These are phyloP conservation scores for Mycena filopes DNA, from an alignment of 768 basidiomycete species.

Conservation along the genomic window DNA sequence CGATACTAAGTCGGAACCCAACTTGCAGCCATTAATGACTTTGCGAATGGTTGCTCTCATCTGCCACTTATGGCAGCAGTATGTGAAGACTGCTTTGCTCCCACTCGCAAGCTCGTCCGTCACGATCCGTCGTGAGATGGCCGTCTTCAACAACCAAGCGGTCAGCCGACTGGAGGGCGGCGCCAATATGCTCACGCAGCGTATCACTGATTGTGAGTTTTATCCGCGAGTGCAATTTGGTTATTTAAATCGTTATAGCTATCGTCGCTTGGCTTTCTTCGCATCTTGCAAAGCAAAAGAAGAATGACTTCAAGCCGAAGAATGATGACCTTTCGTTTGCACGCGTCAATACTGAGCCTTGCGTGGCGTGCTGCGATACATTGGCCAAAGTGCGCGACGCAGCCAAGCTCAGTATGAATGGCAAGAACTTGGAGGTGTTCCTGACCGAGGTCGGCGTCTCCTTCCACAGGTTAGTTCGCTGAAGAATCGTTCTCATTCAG, in stretches of 20 bases:
- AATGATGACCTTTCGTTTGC: constrained; percentile 97
- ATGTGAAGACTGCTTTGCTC: constrained; percentile 89
- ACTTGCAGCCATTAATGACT: constrained; percentile 70
- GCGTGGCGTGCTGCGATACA: constrained; percentile 83
- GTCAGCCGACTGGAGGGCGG: constrained; percentile 87
- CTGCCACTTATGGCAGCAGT: constrained; percentile 97
- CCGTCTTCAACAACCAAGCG: constrained; percentile 89
- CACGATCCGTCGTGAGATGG: constrained; percentile 92
- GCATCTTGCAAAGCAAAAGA: constrained; percentile 92
- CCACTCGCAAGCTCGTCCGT: constrained; percentile 89
- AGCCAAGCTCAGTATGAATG: constrained; percentile 81
- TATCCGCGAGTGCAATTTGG: not conserved
- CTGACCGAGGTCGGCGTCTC: constrained; percentile 93
- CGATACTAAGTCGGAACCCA: constrained; percentile 86
- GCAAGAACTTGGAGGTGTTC: constrained; percentile 93
- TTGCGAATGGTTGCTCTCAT: constrained; percentile 84
- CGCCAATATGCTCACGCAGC: constrained; percentile 83
- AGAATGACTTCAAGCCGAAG: constrained; percentile 94
- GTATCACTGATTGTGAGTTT: constrained; percentile 80
- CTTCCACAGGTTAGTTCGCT: constrained; percentile 79
- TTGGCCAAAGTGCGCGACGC: constrained; percentile 85
- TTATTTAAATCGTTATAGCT: constrained; percentile 50
- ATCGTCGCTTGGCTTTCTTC: constrained; percentile 78
- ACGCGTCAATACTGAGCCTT: constrained; percentile 94
- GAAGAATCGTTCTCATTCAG: not conserved